Conservation (phyloP, 1,284 basidiomycete species). For the Boletellus deceptivus region DNA sequence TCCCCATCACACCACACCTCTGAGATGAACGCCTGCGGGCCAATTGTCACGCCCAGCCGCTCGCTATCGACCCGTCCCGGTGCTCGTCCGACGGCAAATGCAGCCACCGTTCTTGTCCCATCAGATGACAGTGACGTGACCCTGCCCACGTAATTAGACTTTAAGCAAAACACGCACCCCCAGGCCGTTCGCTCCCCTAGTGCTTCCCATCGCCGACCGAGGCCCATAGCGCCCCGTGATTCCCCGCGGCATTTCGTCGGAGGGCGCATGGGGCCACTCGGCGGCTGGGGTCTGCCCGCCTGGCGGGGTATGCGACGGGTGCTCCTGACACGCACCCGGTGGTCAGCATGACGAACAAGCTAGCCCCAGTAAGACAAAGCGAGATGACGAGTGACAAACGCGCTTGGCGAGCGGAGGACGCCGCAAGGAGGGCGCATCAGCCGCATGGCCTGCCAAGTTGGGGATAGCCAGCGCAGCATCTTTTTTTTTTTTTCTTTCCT, state of each 20-base stretch:
- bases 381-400: conserved; percentile 10
- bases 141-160: conserved; percentile 35
- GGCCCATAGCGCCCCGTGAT: conserved; percentile 15
- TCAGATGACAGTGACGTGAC: conserved; percentile 34
- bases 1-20: conserved; percentile 15
- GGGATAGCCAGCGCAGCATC: conserved; percentile 5
- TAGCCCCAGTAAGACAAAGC: conserved; percentile 17
- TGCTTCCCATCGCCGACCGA: conserved; percentile 12
- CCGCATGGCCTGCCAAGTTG: conserved; percentile 27
- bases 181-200: conserved; percentile 19
- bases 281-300: too few relatives aligned
- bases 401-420: conserved; percentile 20
- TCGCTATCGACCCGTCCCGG: neutral
- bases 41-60: neutral
- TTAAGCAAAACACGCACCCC: conserved; percentile 35
- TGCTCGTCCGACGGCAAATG: conserved; percentile 8
- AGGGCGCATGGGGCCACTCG: neutral
- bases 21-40: neutral
- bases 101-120: conserved; percentile 12
- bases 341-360: conserved; percentile 2
- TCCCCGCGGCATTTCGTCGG: conserved; percentile 31
- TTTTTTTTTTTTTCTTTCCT: neutral
- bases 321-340: conserved; percentile 4
- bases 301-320: conserved; percentile 17
- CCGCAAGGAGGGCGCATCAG: conserved; percentile 36